These are phyloP conservation scores for Cokeromyces recurvatus DNA, from an alignment of 371 early-diverging fungal species.

Conservation along the genomic window DNA sequence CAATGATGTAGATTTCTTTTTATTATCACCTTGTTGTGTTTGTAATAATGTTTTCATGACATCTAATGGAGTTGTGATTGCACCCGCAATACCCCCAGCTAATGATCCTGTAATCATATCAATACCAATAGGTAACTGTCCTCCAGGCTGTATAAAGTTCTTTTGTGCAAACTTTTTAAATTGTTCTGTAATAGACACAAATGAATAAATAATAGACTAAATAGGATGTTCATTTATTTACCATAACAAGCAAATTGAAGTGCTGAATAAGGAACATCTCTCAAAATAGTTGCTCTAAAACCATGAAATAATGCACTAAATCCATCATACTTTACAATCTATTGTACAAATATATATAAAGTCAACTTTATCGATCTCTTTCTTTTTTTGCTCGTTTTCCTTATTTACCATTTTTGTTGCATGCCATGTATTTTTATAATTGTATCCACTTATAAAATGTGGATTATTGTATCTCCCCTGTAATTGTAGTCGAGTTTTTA, in stretches of 20 bases:
- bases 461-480: conserved; percentile 80
- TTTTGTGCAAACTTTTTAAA: conserved; percentile 43
- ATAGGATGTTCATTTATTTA: conserved; percentile 13
- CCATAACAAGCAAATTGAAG: conserved; percentile 73
- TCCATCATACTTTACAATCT: conserved; percentile 67
- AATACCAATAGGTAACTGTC: conserved; percentile 42
- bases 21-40: conserved; percentile 46
- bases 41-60: conserved; percentile 67
- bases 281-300: conserved; percentile 59
- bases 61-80: conserved; percentile 65
- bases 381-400: not conserved
- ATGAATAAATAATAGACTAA: not conserved
- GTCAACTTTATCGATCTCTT: no score
- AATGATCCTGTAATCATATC: conserved; percentile 59
- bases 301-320: conserved; percentile 62
- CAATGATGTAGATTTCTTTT: conserved; percentile 13
- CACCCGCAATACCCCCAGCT: conserved; percentile 69
- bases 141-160: conserved; percentile 18
- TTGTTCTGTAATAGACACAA: conserved; percentile 24
- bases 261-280: conserved; percentile 73
- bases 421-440: conserved; percentile 69
- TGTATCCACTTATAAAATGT: conserved; percentile 70
- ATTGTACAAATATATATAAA: no score
- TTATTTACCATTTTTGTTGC: conserved; percentile 58
- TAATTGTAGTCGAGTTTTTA: conserved; percentile 78